Percentiles rank a stretch among this genome's conserved stretches.
Evolutionary conservation across 148 eudicot species (phyloP).

Genomic region (Heliamphora exappendiculata): DNA sequence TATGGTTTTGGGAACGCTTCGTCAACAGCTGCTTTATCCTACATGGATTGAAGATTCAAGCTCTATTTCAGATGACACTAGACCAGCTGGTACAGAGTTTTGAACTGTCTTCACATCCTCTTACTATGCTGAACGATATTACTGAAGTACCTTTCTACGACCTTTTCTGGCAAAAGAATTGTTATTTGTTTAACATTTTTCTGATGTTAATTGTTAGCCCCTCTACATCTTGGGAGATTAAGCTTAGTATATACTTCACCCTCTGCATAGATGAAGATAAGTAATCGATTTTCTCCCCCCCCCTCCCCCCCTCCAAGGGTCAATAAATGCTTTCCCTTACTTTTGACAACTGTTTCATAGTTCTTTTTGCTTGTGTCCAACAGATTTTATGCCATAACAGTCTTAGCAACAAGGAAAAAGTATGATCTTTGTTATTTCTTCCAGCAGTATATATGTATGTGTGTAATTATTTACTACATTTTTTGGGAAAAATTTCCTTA

Average conservation of each 20-base stretch:
- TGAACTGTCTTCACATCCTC: neutral
- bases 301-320: neutral
- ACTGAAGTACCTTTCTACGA: neutral
- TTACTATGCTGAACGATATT: neutral
- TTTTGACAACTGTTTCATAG: neutral
- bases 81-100: conserved; percentile 42
- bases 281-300: neutral
- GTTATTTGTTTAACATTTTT: neutral
- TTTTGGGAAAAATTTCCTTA: no score
- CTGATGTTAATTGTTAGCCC: neutral
- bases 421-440: no score
- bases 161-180: neutral
- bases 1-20: conserved; percentile 95
- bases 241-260: neutral
- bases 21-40: conserved; percentile 95
- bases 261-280: neutral
- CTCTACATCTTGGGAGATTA: neutral
- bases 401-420: no score
- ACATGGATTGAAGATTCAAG: conserved; percentile 55
- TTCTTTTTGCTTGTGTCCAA: no score
- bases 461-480: no score
- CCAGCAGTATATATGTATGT: no score
- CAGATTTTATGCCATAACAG: no score
- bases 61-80: conserved; percentile 30
- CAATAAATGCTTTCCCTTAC: neutral